A percentile compares a stretch with the other conserved stretches of the same genome.
Conservation (phyloP, 148 eudicot species). For the Chenopodium suecicum region DNA sequence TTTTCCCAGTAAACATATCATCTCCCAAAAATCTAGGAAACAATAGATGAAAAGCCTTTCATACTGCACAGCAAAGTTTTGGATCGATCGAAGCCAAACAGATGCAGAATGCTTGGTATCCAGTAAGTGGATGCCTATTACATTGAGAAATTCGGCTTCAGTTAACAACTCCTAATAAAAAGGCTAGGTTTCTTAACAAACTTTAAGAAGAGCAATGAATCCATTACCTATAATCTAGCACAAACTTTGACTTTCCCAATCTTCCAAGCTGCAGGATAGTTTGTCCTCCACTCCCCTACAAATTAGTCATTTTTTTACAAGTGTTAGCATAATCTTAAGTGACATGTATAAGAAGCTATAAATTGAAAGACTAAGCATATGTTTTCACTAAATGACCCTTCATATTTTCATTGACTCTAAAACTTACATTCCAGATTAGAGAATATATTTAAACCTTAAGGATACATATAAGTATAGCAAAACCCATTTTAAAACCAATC, state of each 20-base stretch:
- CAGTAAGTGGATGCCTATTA: constrained; percentile 84
- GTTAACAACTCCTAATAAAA: neutral
- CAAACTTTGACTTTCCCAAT: constrained; percentile 61
- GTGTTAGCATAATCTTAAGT: neutral
- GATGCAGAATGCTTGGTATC: constrained; percentile 91
- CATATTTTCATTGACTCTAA: neutral
- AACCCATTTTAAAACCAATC: too few species aligned
- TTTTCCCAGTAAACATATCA: neutral
- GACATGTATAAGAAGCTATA: neutral
- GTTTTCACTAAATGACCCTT: neutral
- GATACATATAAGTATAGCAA: too few species aligned
- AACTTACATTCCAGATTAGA: too few species aligned
- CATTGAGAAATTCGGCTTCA: neutral
- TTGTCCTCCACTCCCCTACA: constrained; percentile 73
- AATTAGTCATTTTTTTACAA: neutral
- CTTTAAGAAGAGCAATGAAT: neutral
- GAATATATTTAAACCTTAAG: too few species aligned
- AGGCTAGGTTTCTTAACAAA: neutral
- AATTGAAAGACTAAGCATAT: neutral
- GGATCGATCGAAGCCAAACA: constrained; percentile 91
- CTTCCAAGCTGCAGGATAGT: constrained; percentile 81
- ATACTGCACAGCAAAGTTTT: constrained; percentile 85
- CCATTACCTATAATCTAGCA: constrained; percentile 83
- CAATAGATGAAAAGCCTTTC: constrained; percentile 2
- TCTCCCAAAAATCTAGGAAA: neutral